Base-by-base conservation (phyloP, 768 basidiomycete genomes). In the Antrodiella citrinella region DNA sequence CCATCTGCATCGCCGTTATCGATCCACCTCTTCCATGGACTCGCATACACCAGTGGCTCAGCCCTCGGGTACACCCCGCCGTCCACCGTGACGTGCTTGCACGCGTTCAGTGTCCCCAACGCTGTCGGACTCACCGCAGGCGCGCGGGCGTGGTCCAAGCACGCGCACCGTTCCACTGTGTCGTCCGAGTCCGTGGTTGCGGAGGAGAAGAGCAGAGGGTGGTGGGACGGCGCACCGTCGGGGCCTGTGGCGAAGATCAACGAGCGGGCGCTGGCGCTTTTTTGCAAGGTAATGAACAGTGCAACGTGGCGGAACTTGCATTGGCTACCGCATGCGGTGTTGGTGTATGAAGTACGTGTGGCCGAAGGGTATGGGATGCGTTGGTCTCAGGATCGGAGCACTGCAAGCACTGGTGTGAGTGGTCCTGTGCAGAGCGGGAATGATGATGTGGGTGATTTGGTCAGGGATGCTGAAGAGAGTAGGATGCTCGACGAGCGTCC, bases 71-170 rank as follows among this genome's bases (percentile, higher is more conserved):
- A 74, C 0, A 65, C 64, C 11, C 78, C 81, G 2, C 81, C 82
- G 2, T 70, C 72, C 0, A 56, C 59, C 2, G 67, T 73, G n/a
- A 61, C 62, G 5, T 83, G 82, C 58, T 70, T 78, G 4, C 60
- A 65, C 12, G 79, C 81, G 1, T 84, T 79, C 59, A 62, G 70
- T 3, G 54, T 69, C 19, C 65, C 74, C 3, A 82, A 80, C 53
- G 74, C 60, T 18, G 74, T 66, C 26, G 72, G 67, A n/a, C 69
- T 84, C 40, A 78, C 71, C 2, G 74, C 76, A 2, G 82, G 82
- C 12, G 76, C 80, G 1, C 73, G 80, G 22, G 81, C 82, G 4
- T 84, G 81, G 81, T 72, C 79, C 2, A 84, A 84, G 54, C 82
- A 84, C 54, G 72, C 73, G 1, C 81, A 81, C 53, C 68, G 82